Evolutionary conservation across 495 filamentous ascomycete genomes (phyloP), one percentile per base, ranked within the genome.

Genomic region (Aspergillus campestris): DNA sequence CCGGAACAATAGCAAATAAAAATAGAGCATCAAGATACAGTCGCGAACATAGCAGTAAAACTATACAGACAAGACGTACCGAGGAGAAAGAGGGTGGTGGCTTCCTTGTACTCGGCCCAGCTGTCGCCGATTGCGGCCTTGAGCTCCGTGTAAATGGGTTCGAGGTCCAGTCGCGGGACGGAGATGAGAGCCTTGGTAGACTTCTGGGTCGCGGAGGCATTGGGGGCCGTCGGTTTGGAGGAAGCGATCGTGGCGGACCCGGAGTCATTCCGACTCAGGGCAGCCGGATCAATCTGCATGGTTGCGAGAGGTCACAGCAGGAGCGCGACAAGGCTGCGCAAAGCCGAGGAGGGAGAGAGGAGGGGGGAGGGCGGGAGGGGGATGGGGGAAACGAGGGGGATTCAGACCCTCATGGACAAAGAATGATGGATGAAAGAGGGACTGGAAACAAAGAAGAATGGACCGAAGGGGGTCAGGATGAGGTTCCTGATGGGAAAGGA

Each of bases 261-360:
- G 62, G 68, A 82, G 69, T 78, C 75, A 64, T 70, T 79, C 56
- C 84, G 81, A 73, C 83, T 87, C 62, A 90, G 68, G 52, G 85
- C 84, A 59, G 86, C 83, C 60, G 86, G 86, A 69, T 90, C 85
- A 69, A 89, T 89, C 75, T 90, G 84, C 86, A 89, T 89, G 58
- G 57, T 69, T 57, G 62, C 48, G 44, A 33, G 40, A 43, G 49
- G 52, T 55, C 56, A 56, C 54, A 52, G 62, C 59, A 52, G 56
- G 57, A 57, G 64, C 68, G 67, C 69, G 61, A 69, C 60, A 53
- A 58, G 53, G 64, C 62, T 67, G 59, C 65, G 67, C 66, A 61
- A 70, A 66, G 64, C 62, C 60, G 63, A 56, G 50, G 51, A 50
- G 50, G 54, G 51, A 43, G 38, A 52, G 47, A 50, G 48, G 51